A percentile compares a stretch with the other conserved stretches of the same genome.
Evolutionary conservation across 2,329 filamentous ascomycete species (phyloP).

Genomic region (Botrytis deweyae): DNA sequence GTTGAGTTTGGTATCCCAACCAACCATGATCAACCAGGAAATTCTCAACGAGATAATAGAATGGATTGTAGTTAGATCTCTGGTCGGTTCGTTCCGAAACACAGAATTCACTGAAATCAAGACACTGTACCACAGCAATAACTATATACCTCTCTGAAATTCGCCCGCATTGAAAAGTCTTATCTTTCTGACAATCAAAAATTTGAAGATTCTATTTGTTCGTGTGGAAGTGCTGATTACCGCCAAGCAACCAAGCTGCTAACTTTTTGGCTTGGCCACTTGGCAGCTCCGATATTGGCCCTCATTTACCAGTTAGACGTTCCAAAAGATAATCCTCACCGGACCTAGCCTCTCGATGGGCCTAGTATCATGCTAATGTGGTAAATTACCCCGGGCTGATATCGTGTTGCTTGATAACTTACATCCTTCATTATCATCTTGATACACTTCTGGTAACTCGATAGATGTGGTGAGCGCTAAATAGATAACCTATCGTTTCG

Average conservation of each 20-base stretch:
- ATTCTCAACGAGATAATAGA: not conserved
- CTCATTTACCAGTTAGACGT: slow-evolving; percentile 5
- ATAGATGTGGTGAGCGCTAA: slow-evolving; percentile 3
- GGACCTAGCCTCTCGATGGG: not conserved
- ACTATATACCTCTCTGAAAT: slow-evolving; percentile 8
- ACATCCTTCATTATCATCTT: slow-evolving; percentile 12
- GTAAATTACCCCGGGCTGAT: slow-evolving; percentile 8
- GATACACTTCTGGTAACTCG: not conserved
- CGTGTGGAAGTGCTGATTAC: not conserved
- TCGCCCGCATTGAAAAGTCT: not conserved
- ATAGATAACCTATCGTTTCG: not conserved
- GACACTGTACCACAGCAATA: not conserved
- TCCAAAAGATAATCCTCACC: not conserved
- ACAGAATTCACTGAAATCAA: slow-evolving; percentile 1
- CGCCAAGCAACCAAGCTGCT: slow-evolving; percentile 11
- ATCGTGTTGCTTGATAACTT: slow-evolving; percentile 7
- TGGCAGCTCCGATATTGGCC: slow-evolving; percentile 10
- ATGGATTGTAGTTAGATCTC: not conserved
- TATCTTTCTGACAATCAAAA: slow-evolving; percentile 15
- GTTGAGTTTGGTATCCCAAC: slow-evolving; percentile 30
- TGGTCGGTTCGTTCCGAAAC: not conserved
- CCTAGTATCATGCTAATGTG: not conserved
- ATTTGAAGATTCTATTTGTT: slow-evolving; percentile 17
- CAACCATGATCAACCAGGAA: slow-evolving; percentile 10
- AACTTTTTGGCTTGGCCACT: slow-evolving; percentile 13